Percentiles rank a stretch among this genome's conserved stretches.
These are phyloP conservation scores for Dacryopinax spathularia DNA, from an alignment of 768 basidiomycete genomes.

Conservation along the genomic window DNA sequence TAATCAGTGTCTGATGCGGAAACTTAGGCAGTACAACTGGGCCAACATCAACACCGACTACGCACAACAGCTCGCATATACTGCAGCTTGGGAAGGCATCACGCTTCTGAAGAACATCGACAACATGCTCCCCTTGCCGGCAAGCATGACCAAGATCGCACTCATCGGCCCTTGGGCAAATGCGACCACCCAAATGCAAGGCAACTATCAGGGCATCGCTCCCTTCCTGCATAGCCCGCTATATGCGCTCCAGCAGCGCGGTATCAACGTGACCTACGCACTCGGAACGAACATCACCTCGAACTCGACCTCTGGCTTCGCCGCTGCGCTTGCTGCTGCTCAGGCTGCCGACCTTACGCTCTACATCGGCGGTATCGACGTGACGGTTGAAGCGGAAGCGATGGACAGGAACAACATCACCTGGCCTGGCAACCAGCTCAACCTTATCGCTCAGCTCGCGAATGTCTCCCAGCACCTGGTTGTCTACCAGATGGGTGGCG, in stretches of 20 bases:
- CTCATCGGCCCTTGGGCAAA: slow-evolving; percentile 47
- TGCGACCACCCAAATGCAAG: slow-evolving; percentile 43
- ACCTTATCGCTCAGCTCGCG: slow-evolving; percentile 33
- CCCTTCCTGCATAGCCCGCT: slow-evolving; percentile 44
- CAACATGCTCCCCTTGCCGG: slow-evolving; percentile 39
- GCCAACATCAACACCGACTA: slow-evolving; percentile 34
- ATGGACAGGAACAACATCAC: slow-evolving; percentile 35
- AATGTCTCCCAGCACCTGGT: slow-evolving; percentile 38
- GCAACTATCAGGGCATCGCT: slow-evolving; percentile 41
- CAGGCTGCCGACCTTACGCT: slow-evolving; percentile 36
- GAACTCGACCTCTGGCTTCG: slow-evolving; percentile 33
- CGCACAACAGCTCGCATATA: slow-evolving; percentile 36
- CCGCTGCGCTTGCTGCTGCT: slow-evolving; percentile 39
- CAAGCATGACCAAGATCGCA: slow-evolving; percentile 35
- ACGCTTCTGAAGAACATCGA: slow-evolving; percentile 49
- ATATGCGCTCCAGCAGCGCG: slow-evolving; percentile 34
- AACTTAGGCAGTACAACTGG: slow-evolving; percentile 35
- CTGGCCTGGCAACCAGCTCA: slow-evolving; percentile 45
- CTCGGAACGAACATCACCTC: slow-evolving; percentile 31
- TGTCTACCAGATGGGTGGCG: slow-evolving; percentile 43
- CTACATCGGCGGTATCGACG: slow-evolving; percentile 43
- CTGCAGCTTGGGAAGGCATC: slow-evolving; percentile 40
- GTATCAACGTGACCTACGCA: slow-evolving; percentile 33
- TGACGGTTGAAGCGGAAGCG: slow-evolving; percentile 35
- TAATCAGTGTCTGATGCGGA: no score